Percentiles rank a stretch among this genome's conserved stretches.
Conservation (phyloP, 306 rosid genomes). For the Abrus precatorius region DNA sequence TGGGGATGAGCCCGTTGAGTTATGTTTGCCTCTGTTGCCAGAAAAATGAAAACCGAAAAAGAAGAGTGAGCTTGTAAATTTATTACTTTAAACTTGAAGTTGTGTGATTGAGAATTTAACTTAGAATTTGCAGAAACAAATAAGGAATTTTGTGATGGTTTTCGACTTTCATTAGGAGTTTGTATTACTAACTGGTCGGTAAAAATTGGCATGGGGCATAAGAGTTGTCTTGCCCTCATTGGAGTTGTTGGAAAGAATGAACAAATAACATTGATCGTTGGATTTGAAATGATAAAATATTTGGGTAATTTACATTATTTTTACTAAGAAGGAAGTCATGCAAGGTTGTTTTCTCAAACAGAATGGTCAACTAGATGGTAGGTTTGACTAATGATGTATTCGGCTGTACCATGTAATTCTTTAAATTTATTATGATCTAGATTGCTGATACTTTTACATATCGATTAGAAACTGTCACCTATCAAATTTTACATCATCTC, state of each 20-base stretch:
- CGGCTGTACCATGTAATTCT: neutral
- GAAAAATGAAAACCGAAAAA: neutral
- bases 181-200: conserved; percentile 28
- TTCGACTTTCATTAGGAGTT: conserved; percentile 27
- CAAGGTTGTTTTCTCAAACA: conserved; percentile 28
- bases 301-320: conserved; percentile 20
- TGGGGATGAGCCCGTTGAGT: conserved; percentile 6
- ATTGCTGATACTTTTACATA: neutral
- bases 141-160: conserved; percentile 10
- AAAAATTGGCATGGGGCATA: conserved; percentile 24
- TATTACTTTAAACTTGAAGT: conserved; percentile 15
- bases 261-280: conserved; percentile 1
- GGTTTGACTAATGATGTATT: conserved; percentile 29
- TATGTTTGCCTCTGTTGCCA: conserved; percentile 5
- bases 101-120: conserved; percentile 15
- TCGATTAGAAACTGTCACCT: neutral
- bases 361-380: conserved; percentile 7
- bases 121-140: conserved; percentile 32
- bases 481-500: conserved; percentile 1
- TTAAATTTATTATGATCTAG: conserved; percentile 2
- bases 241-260: conserved; percentile 10
- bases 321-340: conserved; percentile 17
- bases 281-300: conserved; percentile 24
- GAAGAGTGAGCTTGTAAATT: conserved; percentile 24
- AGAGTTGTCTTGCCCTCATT: conserved; percentile 6